Evolutionary conservation across 257 asterid species (phyloP), one percentile per base, ranked within the genome.

Genomic region (Linderniella brevidens): DNA sequence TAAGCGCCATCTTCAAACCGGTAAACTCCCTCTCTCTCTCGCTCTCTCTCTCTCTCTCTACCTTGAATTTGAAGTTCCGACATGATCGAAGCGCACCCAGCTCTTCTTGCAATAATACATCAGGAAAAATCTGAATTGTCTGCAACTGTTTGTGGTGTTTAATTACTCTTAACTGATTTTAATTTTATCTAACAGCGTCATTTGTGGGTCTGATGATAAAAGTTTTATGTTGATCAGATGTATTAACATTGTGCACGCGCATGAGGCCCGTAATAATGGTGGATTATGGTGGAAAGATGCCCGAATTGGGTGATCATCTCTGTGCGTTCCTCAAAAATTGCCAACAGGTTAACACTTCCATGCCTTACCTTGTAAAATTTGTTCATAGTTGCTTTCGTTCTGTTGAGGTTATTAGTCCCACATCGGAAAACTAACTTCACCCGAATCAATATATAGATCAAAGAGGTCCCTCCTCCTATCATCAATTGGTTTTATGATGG

Each of bases 211-310:
- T 48, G 54, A 38, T 53, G 41, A 35, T 54, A 16, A 11, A 10
- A 46, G 49, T 52, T 53, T 17, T 51, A 15, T 49, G 52, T 60
- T 43, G 16, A 8, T 38, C 70, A 73, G 96, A 86, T 71, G 61
- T 75, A 37, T 55, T 82, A 66, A 93, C 94, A 18, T 71, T 86
- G 67, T 72, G 74, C 67, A 68, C 92, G 14, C 73, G 73, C 67
- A 73, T 82, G 92, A 79, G 96, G 56, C 85, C 93, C 19, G 87
- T 77, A 61, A 56, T 86, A 55, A 79, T 86, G 96, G 87, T 86
- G 49, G 96, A 86, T 58, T 86, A 86, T 62, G 96, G 96, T 19
- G 96, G 96, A 35, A 86, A 73, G 78, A 77, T 86, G 93, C 96
- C 96, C 9, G 94, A 86, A 66, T 60, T 86, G 71, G 82, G 73